phyloP scores from a whole-genome alignment of 2,329 filamentous ascomycete species.

The Lasiodiplodia theobromae region DNA sequence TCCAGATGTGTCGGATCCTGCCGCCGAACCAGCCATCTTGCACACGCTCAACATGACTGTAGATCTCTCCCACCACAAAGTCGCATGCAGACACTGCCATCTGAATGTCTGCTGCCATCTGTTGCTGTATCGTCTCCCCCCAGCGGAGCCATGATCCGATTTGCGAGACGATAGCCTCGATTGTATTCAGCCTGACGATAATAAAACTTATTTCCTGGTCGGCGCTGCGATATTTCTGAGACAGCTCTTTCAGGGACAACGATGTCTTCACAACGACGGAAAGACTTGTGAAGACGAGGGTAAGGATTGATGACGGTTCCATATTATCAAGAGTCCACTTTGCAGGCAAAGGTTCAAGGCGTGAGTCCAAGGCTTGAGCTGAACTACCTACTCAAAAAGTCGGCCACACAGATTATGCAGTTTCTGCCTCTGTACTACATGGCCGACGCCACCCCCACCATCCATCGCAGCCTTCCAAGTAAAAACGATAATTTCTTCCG shows the following conservation, averaged over 20 bases:
- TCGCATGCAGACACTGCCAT: not conserved
- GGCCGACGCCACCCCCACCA: too few relatives aligned
- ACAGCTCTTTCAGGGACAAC: not conserved
- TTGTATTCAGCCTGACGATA: slow-evolving; percentile 4
- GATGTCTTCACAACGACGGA: not conserved
- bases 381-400: too few relatives aligned
- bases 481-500: too few relatives aligned
- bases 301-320: slow-evolving; percentile 13
- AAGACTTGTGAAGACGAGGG: not conserved
- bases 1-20: slow-evolving; percentile 4
- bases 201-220: slow-evolving; percentile 7
- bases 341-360: too few relatives aligned
- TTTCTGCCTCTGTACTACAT: too few relatives aligned
- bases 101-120: not conserved
- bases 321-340: not conserved
- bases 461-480: too few relatives aligned
- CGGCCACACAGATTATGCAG: too few relatives aligned
- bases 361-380: too few relatives aligned
- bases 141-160: not conserved
- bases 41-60: not conserved
- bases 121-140: not conserved
- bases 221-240: not conserved
- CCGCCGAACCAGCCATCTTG: not conserved
- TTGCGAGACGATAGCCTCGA: not conserved
- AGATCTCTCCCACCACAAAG: not conserved